Evolutionary conservation across 768 basidiomycete species (phyloP), one percentile per base, ranked within the genome.

Genomic region (Leccinum sublutescens): DNA sequence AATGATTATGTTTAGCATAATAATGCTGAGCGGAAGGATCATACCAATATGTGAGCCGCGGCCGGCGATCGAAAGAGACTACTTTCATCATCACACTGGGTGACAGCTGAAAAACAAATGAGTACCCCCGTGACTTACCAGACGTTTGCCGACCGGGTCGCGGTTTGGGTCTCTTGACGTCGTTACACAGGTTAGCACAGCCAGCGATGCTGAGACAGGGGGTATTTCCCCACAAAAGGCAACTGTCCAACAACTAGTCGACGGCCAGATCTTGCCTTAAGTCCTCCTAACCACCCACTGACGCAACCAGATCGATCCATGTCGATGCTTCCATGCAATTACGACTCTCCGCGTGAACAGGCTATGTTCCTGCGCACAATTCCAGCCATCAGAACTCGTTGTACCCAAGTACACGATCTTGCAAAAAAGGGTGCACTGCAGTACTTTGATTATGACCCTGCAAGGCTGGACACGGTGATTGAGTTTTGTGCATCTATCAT

Each of bases 371-470:
- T 97, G 48, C 87, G 89, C 33, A 93, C 91, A 0, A 80, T 97
- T 3, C 89, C 92, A 15, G 84, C 94, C n/a, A 93, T 98, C 66
- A 84, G 96, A 50, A 88, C 95, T 66, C 82, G 93, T 47, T 98
- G 94, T 73, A 70, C 75, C 11, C 81, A 81, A 45, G 93, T 98
- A 34, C 85, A 89, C 71, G 81, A 85, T 29, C 85, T 96, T 19
- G 95, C 92, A 12, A 77, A 84, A 71, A 69, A 81, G 62, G 88
- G 85, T 53, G 83, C 88, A 66, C 82, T 97, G 11, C 77, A 94
- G 64, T 95, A 92, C 74, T 96, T 96, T 69, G 84, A 87, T 23
- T 93, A 95, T 71, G 82, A 93, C 70, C 86, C 90, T 27, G 86
- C 87, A 65, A 87, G 85, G 60, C 87, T 95, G 72, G 71, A 62